These are phyloP conservation scores for Ustilago loliicola DNA, from an alignment of 1,284 basidiomycete genomes.

Conservation along the genomic window DNA sequence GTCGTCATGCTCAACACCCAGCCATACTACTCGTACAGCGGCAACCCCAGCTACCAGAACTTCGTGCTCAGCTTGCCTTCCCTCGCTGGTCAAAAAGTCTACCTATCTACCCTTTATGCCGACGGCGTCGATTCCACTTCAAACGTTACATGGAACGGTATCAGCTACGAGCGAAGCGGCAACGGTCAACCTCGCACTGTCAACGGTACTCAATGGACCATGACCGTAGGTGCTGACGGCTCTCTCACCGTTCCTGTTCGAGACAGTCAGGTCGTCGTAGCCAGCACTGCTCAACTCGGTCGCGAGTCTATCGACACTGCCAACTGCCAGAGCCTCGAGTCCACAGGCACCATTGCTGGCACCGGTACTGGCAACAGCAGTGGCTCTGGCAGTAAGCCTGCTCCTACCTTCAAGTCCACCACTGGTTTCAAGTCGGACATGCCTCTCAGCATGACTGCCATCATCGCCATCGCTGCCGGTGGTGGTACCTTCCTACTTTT, in stretches of 20 bases:
- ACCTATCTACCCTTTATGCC: constrained; percentile 48
- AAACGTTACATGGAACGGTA: constrained; percentile 57
- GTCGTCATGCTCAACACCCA: constrained; percentile 59
- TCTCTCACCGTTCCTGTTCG: constrained; percentile 51
- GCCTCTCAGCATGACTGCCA: constrained; percentile 42
- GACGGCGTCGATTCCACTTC: constrained; percentile 48
- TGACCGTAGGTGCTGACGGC: constrained; percentile 48
- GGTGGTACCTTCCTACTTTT: constrained; percentile 40
- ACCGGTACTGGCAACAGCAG: constrained; percentile 16
- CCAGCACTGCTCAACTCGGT: constrained; percentile 42
- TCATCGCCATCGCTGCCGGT: constrained; percentile 46
- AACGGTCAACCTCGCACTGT: constrained; percentile 41
- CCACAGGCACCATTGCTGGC: constrained; percentile 7
- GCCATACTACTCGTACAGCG: constrained; percentile 28
- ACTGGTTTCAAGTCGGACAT: constrained; percentile 39
- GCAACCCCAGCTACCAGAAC: constrained; percentile 32
- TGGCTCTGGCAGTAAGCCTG: constrained; percentile 21
- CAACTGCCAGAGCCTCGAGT: constrained; percentile 31
- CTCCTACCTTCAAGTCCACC: constrained; percentile 58
- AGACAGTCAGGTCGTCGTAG: constrained; percentile 56
- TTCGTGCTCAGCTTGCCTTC: constrained; percentile 45
- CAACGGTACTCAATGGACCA: constrained; percentile 31
- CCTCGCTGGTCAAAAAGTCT: constrained; percentile 50
- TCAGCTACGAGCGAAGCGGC: constrained; percentile 50
- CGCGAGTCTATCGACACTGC: constrained; percentile 26